A percentile compares a stretch with the other conserved stretches of the same genome.
These are phyloP conservation scores for Avena insularis DNA, from an alignment of 176 grass and related monocot genomes.

Conservation along the genomic window DNA sequence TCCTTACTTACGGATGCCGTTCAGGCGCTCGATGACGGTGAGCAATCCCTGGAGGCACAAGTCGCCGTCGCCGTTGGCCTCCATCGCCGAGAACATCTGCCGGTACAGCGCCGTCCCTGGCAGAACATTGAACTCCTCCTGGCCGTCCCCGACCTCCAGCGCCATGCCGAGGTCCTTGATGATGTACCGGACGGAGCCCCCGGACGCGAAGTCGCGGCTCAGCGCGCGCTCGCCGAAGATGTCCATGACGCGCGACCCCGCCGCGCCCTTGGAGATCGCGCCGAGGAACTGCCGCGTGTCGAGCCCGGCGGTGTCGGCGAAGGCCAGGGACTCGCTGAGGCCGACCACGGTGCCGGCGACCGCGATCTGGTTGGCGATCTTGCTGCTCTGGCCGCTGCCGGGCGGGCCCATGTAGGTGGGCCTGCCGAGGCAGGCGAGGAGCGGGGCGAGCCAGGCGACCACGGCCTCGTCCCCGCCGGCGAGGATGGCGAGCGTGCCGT, in stretches of 20 bases:
- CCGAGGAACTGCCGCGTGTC: conserved; percentile 53
- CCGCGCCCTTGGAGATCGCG: conserved; percentile 67
- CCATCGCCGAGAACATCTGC: conserved; percentile 86
- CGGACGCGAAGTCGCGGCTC: conserved; percentile 59
- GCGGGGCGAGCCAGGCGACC: conserved; percentile 66
- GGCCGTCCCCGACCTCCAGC: conserved; percentile 48
- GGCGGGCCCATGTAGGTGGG: conserved; percentile 75
- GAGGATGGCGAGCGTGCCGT: conserved; percentile 75
- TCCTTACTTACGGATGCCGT: conserved; percentile 49
- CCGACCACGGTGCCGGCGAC: conserved; percentile 63
- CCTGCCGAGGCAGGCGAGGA: conserved; percentile 61
- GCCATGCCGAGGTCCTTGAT: conserved; percentile 94
- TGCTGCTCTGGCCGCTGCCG: conserved; percentile 81
- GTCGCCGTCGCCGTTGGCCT: conserved; percentile 71
- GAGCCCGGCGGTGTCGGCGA: conserved; percentile 56
- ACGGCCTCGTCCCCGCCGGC: conserved; percentile 69
- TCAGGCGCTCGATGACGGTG: conserved; percentile 78
- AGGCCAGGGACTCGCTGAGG: conserved; percentile 61
- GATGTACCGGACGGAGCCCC: conserved; percentile 66
- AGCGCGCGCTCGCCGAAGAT: conserved; percentile 70
- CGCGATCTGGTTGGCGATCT: conserved; percentile 89
- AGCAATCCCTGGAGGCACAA: conserved; percentile 63
- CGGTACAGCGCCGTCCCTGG: conserved; percentile 65
- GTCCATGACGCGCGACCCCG: conserved; percentile 75
- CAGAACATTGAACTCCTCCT: conserved; percentile 48